These are phyloP conservation scores for Colletotrichum truncatum DNA, from an alignment of 2,329 filamentous ascomycete species.

Conservation along the genomic window DNA sequence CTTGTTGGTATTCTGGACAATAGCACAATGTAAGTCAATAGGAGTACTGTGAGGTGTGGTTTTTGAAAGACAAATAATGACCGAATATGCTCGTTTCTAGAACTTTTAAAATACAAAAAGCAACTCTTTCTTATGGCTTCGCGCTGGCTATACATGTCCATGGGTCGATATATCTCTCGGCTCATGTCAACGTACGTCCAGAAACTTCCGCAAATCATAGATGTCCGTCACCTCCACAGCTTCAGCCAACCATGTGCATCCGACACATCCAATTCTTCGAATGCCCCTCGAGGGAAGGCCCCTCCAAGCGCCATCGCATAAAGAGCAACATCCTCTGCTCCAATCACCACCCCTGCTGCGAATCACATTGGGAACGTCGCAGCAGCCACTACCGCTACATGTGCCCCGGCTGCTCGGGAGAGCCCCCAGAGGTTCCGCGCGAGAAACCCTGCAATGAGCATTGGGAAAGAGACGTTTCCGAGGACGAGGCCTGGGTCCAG, in stretches of 20 bases:
- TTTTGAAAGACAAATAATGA: no score
- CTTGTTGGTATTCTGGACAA: no score
- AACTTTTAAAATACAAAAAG: no score
- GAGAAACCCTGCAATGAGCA: slow-evolving; percentile 2
- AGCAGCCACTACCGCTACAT: slow-evolving; percentile 16
- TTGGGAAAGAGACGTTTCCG: slow-evolving; percentile 13
- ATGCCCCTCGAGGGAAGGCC: slow-evolving; percentile 6
- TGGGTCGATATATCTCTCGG: no score
- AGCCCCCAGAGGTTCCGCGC: slow-evolving; percentile 21
- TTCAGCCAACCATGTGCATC: slow-evolving; percentile 26
- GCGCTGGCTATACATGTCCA: no score
- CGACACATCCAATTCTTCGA: slow-evolving; percentile 15
- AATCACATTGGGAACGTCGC: slow-evolving; percentile 17
- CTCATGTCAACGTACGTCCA: not conserved
- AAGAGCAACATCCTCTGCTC: slow-evolving; percentile 28
- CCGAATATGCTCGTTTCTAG: no score
- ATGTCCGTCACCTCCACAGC: no score
- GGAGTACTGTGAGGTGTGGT: no score
- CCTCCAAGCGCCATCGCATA: not conserved
- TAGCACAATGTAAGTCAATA: no score
- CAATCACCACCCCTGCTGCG: slow-evolving; percentile 15
- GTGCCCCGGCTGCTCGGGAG: slow-evolving; percentile 27
- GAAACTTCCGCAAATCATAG: not conserved
- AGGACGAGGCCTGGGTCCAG: slow-evolving; percentile 18
- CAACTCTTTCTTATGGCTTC: no score